Conservation (phyloP, 2,329 filamentous ascomycete species). For the Trichophyton equinum region DNA sequence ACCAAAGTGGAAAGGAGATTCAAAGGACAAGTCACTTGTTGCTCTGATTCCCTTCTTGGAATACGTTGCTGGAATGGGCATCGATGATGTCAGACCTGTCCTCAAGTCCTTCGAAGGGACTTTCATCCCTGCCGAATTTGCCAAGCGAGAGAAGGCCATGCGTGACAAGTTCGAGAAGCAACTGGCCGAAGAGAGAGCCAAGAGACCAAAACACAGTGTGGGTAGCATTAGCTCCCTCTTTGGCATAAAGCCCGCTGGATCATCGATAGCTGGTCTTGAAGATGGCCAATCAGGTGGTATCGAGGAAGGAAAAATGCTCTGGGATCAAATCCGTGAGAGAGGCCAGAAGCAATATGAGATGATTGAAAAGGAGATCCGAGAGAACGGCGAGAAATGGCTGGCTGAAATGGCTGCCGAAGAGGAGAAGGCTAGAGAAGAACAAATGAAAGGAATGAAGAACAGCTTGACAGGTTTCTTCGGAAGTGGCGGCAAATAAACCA, state of each 20-base stretch:
- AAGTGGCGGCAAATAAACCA: constrained; percentile 10
- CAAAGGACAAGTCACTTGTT: constrained; percentile 74
- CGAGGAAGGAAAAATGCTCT: constrained; percentile 90
- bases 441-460: constrained; percentile 83
- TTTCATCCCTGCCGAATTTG: constrained; percentile 81
- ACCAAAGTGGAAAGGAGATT: constrained; percentile 76
- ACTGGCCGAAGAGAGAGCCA: constrained; percentile 54
- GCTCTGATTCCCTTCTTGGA: constrained; percentile 91
- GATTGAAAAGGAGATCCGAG: constrained; percentile 78
- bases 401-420: constrained; percentile 82
- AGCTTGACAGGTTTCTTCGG: constrained; percentile 51
- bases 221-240: constrained; percentile 59
- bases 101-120: constrained; percentile 81
- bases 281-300: constrained; percentile 58
- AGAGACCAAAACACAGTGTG: constrained; percentile 48
- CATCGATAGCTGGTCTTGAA: constrained; percentile 48
- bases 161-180: constrained; percentile 75
- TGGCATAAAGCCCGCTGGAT: constrained; percentile 60
- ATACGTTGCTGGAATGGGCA: constrained; percentile 89
- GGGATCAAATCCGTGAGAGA: constrained; percentile 83
- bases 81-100: constrained; percentile 72
- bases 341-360: constrained; percentile 82
- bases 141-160: constrained; percentile 71
- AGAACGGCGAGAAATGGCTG: constrained; percentile 91
- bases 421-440: constrained; percentile 81